These are phyloP conservation scores for Curvularia sp. DNA, from an alignment of 2,329 filamentous ascomycete genomes.

Conservation along the genomic window DNA sequence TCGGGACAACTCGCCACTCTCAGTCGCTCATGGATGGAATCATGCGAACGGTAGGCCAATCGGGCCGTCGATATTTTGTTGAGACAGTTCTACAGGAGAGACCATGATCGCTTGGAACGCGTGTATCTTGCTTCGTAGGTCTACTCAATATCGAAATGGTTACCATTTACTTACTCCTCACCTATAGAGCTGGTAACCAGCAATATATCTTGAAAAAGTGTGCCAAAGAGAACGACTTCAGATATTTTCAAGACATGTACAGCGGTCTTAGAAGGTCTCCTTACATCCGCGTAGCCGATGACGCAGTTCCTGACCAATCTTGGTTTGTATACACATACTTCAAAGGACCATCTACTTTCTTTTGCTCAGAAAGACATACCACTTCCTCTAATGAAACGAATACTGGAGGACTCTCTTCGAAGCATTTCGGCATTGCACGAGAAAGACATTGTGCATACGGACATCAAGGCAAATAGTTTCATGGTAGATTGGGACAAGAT, in stretches of 20 bases:
- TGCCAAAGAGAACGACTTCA: not conserved
- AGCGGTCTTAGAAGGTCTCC: not conserved
- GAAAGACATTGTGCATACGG: conserved; percentile 15
- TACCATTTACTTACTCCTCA: not conserved
- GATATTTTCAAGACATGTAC: not conserved
- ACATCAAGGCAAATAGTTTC: conserved; percentile 57
- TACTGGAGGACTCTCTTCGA: not conserved
- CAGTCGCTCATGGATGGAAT: not conserved
- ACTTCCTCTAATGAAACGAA: not conserved
- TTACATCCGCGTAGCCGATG: not conserved
- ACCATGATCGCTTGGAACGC: not conserved
- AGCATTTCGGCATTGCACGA: not conserved
- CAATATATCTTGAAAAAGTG: not conserved
- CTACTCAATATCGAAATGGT: not conserved
- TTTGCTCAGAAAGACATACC: not conserved
- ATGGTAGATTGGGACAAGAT: conserved; percentile 51
- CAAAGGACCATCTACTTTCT: not conserved
- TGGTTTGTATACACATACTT: not conserved
- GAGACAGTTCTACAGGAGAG: not conserved
- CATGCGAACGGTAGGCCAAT: not conserved
- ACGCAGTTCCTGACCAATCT: not conserved
- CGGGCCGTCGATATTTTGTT: not conserved
- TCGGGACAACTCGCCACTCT: too few relatives aligned
- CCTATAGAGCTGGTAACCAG: not conserved
- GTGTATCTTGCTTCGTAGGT: not conserved